Base-by-base conservation (phyloP, 2,329 filamentous ascomycete genomes). In the Coniella lustricola region DNA sequence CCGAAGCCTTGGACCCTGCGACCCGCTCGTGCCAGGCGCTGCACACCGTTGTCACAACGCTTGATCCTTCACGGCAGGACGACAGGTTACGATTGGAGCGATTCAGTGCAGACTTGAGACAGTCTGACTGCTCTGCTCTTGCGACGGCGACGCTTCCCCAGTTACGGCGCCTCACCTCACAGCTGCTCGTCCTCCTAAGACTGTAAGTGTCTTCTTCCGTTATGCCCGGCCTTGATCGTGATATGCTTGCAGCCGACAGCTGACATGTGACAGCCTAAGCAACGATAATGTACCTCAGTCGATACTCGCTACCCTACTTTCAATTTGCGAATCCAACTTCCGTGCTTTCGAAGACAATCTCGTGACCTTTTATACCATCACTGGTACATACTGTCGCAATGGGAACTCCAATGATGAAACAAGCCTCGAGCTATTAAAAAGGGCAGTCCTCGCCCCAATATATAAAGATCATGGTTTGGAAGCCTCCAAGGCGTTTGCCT, bases 41-140 rank as follows among this genome's bases (percentile, higher is more conserved):
- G 29, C 69, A 67, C 29, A 64, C 81, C 8, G 61, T 81, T 21
- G 60, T 77, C 18, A 65, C 69, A 12, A 70, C 77, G 54, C 79
- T 77, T 62, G 70, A 72, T 29, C 58, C 66, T 8, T 61, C 60
- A 16, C 59, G 62, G 44, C 34, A 59, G 40, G 70, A 75, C 44
- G 80, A 84, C 60, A 60, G 74, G 35, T 60, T 60, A 31, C 69
- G 79, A 46, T 62, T 82, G 32, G 62, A 66, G 38, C 51, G 58
- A 21, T 72, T 82, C 49, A 64, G 70, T 34, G 56, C 58, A n/a
- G 74, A 77, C 52, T 60, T 75, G 37, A 57, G 63, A 8, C 57
- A 59, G 10, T 60, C 61, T n/a, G 59, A 64, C 20, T 64, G 70
- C 39, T 46, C 58, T 10, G 56, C 60, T 16, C 67, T 75, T 53